These are phyloP conservation scores for Gracilariopsis chorda DNA, from an alignment of 23 red algal genomes.

Conservation along the genomic window DNA sequence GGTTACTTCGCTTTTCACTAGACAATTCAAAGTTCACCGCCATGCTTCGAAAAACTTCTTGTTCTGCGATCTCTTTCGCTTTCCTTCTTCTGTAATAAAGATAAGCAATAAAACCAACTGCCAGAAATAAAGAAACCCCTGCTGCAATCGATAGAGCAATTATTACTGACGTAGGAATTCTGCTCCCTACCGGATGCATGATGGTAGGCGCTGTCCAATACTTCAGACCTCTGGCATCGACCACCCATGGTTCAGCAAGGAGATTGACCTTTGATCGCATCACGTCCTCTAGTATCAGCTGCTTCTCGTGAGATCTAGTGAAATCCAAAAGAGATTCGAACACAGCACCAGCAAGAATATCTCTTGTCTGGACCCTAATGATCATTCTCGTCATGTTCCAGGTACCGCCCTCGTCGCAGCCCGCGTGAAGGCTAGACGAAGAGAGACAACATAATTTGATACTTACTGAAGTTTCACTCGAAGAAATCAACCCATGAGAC, in stretches of 20 bases:
- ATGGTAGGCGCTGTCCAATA: conserved; percentile 61
- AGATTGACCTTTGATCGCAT: neutral
- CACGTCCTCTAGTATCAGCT: neutral
- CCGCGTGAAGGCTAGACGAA: neutral
- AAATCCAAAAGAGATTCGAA: conserved; percentile 29
- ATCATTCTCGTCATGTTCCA: neutral
- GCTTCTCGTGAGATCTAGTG: neutral
- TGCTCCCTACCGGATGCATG: neutral
- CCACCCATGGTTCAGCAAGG: conserved; percentile 55
- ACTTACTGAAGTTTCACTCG: neutral
- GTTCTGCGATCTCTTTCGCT: neutral
- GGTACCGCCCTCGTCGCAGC: neutral
- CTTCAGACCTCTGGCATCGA: conserved; percentile 43
- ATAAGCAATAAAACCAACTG: neutral
- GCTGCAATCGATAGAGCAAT: neutral
- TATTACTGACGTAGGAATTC: neutral
- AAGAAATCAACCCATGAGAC: neutral
- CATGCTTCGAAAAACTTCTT: conserved; percentile 12
- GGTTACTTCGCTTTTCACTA: neutral
- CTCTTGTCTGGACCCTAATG: neutral
- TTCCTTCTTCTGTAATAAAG: neutral
- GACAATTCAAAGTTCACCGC: conserved; percentile 27
- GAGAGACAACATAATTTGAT: neutral
- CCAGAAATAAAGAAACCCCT: neutral
- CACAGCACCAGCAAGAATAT: conserved; percentile 16